Conservation (phyloP, 441 rosid species). For the Dalechampia spathulata region DNA sequence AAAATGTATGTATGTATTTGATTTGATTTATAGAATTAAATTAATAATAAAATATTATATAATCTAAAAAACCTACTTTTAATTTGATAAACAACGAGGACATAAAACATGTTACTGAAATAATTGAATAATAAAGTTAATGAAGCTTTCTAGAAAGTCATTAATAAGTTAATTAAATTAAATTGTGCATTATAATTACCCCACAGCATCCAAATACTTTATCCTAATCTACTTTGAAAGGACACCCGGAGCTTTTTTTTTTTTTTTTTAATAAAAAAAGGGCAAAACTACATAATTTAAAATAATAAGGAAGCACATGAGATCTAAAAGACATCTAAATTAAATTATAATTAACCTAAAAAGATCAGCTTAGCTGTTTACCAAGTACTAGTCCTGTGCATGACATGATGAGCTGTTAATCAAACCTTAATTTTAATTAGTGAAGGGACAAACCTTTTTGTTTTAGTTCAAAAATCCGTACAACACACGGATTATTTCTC, state of each 20-base stretch:
- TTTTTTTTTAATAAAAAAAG: no score
- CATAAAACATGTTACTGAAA: no score
- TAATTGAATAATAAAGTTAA: neutral
- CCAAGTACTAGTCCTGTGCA: neutral
- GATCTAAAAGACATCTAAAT: neutral
- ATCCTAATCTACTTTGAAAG: constrained; percentile 34
- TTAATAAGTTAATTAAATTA: constrained; percentile 7
- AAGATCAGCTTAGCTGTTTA: no score
- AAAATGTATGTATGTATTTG: no score
- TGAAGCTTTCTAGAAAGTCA: constrained; percentile 14
- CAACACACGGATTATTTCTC: constrained; percentile 19
- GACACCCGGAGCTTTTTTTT: constrained; percentile 28
- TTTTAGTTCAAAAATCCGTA: constrained; percentile 19
- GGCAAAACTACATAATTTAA: neutral
- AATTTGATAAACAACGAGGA: no score
- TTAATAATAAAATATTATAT: no score
- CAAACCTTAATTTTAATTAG: constrained; percentile 8
- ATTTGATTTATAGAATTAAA: no score
- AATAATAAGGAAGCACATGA: neutral
- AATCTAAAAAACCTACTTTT: no score
- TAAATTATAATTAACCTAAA: neutral
- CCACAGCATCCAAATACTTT: constrained; percentile 20
- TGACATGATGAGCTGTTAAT: constrained; percentile 33
- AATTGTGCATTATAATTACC: constrained; percentile 10
- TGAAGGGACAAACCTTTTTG: neutral